Evolutionary conservation across 805 yeast species (phyloP).

Genomic region (Starmerella potacharoeniae): DNA sequence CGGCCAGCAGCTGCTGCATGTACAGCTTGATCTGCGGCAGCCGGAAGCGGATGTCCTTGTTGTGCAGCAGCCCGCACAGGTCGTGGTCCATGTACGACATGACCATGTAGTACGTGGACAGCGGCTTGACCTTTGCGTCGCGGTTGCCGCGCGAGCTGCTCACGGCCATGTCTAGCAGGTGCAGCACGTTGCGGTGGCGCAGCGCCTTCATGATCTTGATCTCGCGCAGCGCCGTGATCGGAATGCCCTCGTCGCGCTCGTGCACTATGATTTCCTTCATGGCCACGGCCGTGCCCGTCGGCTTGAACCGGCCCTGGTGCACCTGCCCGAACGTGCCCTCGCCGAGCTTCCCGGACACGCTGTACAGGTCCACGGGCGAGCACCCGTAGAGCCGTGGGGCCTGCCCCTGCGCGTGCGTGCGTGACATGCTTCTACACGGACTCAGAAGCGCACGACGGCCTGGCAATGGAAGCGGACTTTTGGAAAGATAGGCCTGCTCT

Average conservation of each 20-base stretch:
- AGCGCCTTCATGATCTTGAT: conserved; percentile 67
- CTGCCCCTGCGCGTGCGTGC: background rate
- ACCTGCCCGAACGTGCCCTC: conserved; percentile 90
- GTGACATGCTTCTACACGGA: background rate
- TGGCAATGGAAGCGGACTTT: too few species aligned
- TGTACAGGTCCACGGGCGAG: conserved; percentile 28
- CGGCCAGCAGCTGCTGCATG: conserved; percentile 64
- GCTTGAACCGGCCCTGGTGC: conserved; percentile 51
- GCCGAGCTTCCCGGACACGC: conserved; percentile 40
- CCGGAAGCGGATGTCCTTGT: conserved; percentile 51
- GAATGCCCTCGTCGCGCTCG: conserved; percentile 66
- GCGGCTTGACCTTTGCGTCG: conserved; percentile 16
- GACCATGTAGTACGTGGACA: conserved; percentile 61
- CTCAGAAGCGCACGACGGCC: too few species aligned
- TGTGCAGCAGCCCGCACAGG: conserved; percentile 77
- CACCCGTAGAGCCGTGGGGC: conserved; percentile 26
- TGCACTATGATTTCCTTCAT: conserved; percentile 74
- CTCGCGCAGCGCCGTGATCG: conserved; percentile 90
- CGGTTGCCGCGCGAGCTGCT: conserved; percentile 15
- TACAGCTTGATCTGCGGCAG: conserved; percentile 71
- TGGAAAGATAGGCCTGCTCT: too few species aligned
- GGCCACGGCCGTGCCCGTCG: conserved; percentile 61
- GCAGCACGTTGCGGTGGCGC: conserved; percentile 59
- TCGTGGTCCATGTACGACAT: conserved; percentile 89
- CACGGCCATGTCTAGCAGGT: conserved; percentile 66